A percentile compares a stretch with the other conserved stretches of the same genome.
phyloP scores from a whole-genome alignment of 2,329 filamentous ascomycete species.

The Arthrinium puccinioides region DNA sequence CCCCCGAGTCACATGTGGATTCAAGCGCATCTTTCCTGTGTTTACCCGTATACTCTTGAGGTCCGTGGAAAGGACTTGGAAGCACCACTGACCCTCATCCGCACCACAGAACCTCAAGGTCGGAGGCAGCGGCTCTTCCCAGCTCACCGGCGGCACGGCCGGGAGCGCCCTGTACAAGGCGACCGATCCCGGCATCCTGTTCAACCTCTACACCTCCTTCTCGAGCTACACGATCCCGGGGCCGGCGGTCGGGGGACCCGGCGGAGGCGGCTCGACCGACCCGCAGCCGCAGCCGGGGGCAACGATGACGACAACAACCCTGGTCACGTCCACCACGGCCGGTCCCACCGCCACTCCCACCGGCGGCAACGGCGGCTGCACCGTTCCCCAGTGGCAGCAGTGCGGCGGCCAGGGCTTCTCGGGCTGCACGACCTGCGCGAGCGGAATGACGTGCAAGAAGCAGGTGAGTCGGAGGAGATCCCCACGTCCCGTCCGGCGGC shows the following conservation, averaged over 20 bases:
- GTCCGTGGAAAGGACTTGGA: too few species aligned
- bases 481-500: too few species aligned
- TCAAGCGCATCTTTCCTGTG: too few species aligned
- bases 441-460: neutral
- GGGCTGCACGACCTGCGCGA: neutral
- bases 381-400: slow-evolving; percentile 1
- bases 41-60: too few species aligned
- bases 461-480: too few species aligned
- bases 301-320: neutral
- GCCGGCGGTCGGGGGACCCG: slow-evolving; percentile 6
- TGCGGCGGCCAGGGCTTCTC: neutral
- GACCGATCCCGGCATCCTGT: slow-evolving; percentile 18
- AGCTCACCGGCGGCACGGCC: slow-evolving; percentile 19
- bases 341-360: neutral
- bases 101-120: slow-evolving; percentile 36
- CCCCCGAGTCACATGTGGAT: too few species aligned
- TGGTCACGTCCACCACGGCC: neutral
- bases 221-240: slow-evolving; percentile 17
- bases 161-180: slow-evolving; percentile 21
- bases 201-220: slow-evolving; percentile 14
- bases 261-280: neutral
- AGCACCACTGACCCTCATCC: too few species aligned
- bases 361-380: neutral
- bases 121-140: slow-evolving; percentile 28
- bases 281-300: neutral